Evolutionary conservation across 192 early-diverging fungal genomes (phyloP).

Genomic region (Rhizophlyctis rosea): DNA sequence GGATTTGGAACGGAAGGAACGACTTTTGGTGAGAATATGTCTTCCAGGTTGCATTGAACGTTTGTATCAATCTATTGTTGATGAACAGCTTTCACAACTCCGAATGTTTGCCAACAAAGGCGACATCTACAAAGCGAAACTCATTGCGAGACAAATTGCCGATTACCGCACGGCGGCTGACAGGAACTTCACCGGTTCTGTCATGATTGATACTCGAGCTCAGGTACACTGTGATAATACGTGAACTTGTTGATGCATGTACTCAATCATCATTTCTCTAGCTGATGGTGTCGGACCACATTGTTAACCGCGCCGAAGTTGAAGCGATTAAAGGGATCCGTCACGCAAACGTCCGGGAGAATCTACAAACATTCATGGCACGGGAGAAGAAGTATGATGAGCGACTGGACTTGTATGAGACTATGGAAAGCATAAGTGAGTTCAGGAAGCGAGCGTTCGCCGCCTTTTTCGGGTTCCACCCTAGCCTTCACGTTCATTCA

Average conservation of each 20-base stretch:
- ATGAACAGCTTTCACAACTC: constrained; percentile 38
- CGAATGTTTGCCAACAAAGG: constrained; percentile 28
- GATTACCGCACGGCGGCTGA: constrained; percentile 35
- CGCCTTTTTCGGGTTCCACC: not conserved
- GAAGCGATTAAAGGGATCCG: constrained; percentile 43
- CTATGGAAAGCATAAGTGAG: constrained; percentile 41
- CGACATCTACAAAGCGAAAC: constrained; percentile 44
- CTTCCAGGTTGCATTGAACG: too few species aligned
- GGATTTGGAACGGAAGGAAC: constrained; percentile 44
- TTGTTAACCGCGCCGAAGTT: constrained; percentile 43
- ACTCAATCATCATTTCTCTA: not conserved
- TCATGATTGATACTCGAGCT: constrained; percentile 39
- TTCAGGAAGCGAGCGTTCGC: not conserved
- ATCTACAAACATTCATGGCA: constrained; percentile 22
- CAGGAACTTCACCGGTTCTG: constrained; percentile 39
- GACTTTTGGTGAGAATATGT: constrained; percentile 25
- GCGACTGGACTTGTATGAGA: constrained; percentile 34
- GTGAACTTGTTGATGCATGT: not conserved
- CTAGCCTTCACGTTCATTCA: not conserved
- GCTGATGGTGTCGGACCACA: constrained; percentile 43
- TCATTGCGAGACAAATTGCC: constrained; percentile 38
- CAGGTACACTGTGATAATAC: constrained; percentile 17
- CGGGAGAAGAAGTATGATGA: constrained; percentile 37
- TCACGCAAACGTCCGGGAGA: constrained; percentile 35
- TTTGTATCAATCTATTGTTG: too few species aligned